These are phyloP conservation scores for Seiridium unicorne DNA, from an alignment of 2,329 filamentous ascomycete genomes.

Conservation along the genomic window DNA sequence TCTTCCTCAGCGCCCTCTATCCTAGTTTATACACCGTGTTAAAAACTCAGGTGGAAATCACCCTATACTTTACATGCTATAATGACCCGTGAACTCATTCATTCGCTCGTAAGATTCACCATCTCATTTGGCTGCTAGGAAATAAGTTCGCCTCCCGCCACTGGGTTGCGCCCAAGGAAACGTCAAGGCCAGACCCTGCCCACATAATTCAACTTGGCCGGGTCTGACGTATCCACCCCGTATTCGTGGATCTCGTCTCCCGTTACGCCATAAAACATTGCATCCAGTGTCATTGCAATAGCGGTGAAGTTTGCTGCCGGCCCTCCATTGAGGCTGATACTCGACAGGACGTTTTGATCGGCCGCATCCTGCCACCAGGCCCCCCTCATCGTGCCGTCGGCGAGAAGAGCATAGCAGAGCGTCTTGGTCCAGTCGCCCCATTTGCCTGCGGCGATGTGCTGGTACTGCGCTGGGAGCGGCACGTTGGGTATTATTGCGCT, in stretches of 20 bases:
- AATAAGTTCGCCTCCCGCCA: too few relatives aligned
- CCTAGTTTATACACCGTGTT: too few relatives aligned
- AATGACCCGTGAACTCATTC: too few relatives aligned
- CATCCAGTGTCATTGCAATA: constrained; percentile 19
- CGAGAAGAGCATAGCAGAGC: constrained; percentile 1
- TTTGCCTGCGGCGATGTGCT: constrained; percentile 15
- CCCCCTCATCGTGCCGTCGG: constrained; percentile 5
- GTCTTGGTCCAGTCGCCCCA: constrained; percentile 14
- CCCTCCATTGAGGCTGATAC: constrained; percentile 11
- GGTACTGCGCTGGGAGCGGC: constrained; percentile 8
- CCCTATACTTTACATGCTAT: too few relatives aligned
- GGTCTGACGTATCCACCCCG: constrained; percentile 11
- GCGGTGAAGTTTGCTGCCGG: constrained; percentile 17
- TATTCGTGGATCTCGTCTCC: constrained; percentile 16
- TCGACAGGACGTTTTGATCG: background rate
- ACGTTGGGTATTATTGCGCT: constrained; percentile 12
- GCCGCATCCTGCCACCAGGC: background rate
- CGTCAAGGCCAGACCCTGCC: constrained; percentile 16
- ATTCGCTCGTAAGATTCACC: too few relatives aligned
- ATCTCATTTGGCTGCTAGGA: too few relatives aligned
- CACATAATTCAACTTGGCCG: constrained; percentile 15
- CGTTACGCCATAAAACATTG: constrained; percentile 18
- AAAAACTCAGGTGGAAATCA: too few relatives aligned
- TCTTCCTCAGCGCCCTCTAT: too few relatives aligned
- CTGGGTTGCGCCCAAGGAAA: too few relatives aligned